Evolutionary conservation across 345 rosid species (phyloP).

Genomic region (Lagerstroemia speciosa): DNA sequence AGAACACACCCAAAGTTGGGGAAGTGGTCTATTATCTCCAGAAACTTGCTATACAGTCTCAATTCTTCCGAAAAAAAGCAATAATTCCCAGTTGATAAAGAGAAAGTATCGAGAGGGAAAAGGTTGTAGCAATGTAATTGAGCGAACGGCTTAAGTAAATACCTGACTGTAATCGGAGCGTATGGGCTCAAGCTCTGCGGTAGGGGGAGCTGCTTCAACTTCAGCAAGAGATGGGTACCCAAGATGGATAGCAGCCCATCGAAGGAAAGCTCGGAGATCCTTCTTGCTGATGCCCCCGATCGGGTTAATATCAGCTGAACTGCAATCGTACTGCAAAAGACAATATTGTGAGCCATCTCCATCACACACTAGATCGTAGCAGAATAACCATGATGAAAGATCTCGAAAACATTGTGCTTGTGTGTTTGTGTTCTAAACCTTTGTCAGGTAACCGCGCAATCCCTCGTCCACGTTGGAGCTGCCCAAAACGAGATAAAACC

Average conservation of each 20-base stretch:
- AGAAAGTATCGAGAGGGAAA: too few species aligned
- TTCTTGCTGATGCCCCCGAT: constrained; percentile 89
- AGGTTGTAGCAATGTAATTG: not conserved
- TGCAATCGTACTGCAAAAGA: constrained; percentile 76
- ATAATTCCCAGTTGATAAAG: too few species aligned
- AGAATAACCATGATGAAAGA: not conserved
- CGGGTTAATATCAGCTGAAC: constrained; percentile 95
- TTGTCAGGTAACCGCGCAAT: constrained; percentile 86
- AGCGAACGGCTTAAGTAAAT: not conserved
- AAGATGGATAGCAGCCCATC: constrained; percentile 84
- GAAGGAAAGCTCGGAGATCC: constrained; percentile 72
- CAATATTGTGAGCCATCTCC: not conserved
- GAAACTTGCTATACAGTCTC: not conserved
- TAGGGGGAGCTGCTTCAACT: constrained; percentile 95
- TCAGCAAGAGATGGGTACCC: constrained; percentile 84
- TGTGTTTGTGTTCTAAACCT: constrained; percentile 37
- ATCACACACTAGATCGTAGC: not conserved
- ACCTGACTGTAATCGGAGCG: constrained; percentile 93
- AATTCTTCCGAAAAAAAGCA: too few species aligned
- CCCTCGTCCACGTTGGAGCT: constrained; percentile 96
- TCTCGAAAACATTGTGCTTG: not conserved
- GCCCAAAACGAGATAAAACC: constrained; percentile 90
- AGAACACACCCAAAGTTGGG: too few species aligned
- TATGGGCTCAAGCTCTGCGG: constrained; percentile 94
- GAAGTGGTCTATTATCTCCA: not conserved